Base-by-base conservation (phyloP, 257 asterid genomes). In the Capsicum baccatum region DNA sequence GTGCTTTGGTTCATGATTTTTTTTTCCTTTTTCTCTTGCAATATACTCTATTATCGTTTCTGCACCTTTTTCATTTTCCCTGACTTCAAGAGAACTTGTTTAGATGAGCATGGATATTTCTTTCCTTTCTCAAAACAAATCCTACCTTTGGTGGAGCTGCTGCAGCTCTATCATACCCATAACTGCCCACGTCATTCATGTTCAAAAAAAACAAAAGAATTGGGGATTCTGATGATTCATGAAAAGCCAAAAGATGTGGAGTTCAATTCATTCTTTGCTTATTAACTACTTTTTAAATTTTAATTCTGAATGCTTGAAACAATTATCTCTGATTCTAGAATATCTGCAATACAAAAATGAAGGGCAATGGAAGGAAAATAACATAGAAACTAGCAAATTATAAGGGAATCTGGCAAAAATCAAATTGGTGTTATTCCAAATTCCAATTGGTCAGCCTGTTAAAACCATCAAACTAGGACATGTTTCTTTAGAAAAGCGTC, bases 61-160 rank as follows among this genome's bases (percentile, higher is more conserved):
- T 44, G 15, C 56, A 71, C 79, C 79, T 5, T 71, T 48, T 2
- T 71, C 35, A 11, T 17, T n/a, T 44, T n/a, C 57, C 35, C 57
- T 44, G 16, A 44, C 79, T 71, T 71, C 57, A 47, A 44, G 35
- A 71, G 44, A 44, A 71, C 79, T 44, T 71, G 79, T 71, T 57
- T 71, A 67, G 52, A 67, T 71, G 57, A 17, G 17, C 79, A 8
- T 44, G 79, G 9, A 17, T 70, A 70, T 9, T 42, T 42, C 16
- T n/a, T 42, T 70, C 35, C 56, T 70, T 70, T 70, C 56, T 70
- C 56, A 17, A 70, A 70, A n/a, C 57, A 71, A 44, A n/a, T 71
- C 57, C 79, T n/a, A 44, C 79, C 57, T 44, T 71, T 71, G 57
- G 76, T 67, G 76, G 76, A 37, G 52, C 52, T 37, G 4, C 52